phyloP scores from a whole-genome alignment of 2,329 filamentous ascomycete genomes.

The Fusarium verticillioides region DNA sequence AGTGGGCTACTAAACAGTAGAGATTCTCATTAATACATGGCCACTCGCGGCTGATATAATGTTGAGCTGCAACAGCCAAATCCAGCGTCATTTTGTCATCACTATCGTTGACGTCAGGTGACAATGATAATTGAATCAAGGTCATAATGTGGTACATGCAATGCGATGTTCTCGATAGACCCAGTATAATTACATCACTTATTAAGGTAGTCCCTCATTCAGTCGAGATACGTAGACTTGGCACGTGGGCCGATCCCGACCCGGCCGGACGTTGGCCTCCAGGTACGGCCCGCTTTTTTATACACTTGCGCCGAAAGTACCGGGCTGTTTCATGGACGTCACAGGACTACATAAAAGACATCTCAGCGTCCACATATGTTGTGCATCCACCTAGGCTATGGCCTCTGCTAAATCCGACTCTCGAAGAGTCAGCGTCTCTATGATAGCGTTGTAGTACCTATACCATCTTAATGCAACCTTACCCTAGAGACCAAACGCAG shows the following conservation, averaged over 20 bases:
- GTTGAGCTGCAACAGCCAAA: background rate
- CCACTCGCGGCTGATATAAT: background rate
- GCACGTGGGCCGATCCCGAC: constrained; percentile 12
- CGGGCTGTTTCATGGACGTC: background rate
- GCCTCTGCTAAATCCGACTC: background rate
- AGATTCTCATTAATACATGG: background rate
- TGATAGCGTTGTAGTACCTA: background rate
- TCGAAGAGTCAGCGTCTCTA: background rate
- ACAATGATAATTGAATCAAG: constrained; percentile 13
- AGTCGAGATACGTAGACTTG: constrained; percentile 12
- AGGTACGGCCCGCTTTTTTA: constrained; percentile 1
- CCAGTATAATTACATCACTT: constrained; percentile 36
- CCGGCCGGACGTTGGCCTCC: constrained; percentile 22
- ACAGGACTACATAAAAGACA: background rate
- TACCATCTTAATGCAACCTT: background rate
- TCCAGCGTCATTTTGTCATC: constrained; percentile 38
- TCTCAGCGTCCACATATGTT: background rate
- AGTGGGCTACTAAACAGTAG: too few relatives aligned
- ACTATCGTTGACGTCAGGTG: constrained; percentile 40
- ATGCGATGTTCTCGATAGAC: constrained; percentile 2
- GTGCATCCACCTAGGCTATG: background rate
- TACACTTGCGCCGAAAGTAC: background rate
- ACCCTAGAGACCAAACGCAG: background rate
- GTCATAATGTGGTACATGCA: background rate
- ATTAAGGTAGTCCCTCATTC: background rate